These are phyloP conservation scores for Omphalotus olearius DNA, from an alignment of 1,284 basidiomycete genomes.

Conservation along the genomic window DNA sequence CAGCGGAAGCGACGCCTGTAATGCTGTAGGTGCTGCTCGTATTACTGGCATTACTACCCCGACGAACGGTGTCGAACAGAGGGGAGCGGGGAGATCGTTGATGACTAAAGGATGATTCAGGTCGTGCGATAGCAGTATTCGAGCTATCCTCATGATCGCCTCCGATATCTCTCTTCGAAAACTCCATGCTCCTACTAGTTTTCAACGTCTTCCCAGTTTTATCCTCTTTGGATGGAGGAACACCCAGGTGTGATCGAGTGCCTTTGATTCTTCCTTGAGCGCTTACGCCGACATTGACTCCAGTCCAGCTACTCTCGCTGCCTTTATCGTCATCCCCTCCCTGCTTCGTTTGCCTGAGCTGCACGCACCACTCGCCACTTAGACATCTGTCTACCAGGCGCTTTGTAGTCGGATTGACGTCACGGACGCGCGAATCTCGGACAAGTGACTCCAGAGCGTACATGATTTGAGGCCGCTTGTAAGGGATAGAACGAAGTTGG, in stretches of 20 bases:
- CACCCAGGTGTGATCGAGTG: conserved; percentile 19
- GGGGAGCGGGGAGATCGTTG: conserved; percentile 17
- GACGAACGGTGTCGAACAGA: conserved; percentile 19
- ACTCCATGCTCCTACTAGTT: conserved; percentile 60
- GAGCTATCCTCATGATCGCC: conserved; percentile 6
- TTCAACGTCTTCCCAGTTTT: conserved; percentile 37
- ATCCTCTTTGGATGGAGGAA: not conserved
- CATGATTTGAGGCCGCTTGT: conserved; percentile 91
- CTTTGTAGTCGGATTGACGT: conserved; percentile 82
- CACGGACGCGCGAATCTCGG: conserved; percentile 69
- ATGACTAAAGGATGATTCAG: too few species aligned
- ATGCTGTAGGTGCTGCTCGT: conserved; percentile 32
- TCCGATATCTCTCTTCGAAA: conserved; percentile 13
- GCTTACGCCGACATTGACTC: conserved; percentile 17
- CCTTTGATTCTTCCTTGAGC: conserved; percentile 27
- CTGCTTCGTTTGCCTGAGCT: conserved; percentile 41
- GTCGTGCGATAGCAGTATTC: too few species aligned
- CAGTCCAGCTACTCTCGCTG: conserved; percentile 4
- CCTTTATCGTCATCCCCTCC: conserved; percentile 17
- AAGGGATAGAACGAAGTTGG: conserved; percentile 79
- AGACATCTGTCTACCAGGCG: conserved; percentile 93
- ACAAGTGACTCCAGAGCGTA: conserved; percentile 79
- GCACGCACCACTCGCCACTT: conserved; percentile 82
- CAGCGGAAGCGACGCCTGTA: conserved; percentile 31
- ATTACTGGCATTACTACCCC: conserved; percentile 6